phyloP scores from a whole-genome alignment of 768 basidiomycete genomes.

The Mycena haematopus region DNA sequence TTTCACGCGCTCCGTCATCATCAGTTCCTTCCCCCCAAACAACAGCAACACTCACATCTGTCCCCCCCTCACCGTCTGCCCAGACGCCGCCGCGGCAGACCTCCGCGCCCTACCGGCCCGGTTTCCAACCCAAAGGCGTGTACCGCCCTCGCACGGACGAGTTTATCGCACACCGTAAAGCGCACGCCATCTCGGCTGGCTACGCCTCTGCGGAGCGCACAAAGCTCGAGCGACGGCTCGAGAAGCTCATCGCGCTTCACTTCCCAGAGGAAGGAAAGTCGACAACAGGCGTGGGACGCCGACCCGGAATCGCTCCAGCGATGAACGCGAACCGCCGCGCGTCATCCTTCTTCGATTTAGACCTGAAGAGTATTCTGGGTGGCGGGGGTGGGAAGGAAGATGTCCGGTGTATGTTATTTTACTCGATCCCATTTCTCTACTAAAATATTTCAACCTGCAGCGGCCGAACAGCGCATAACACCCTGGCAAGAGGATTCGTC shows the following conservation, averaged over 20 bases:
- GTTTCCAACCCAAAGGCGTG: constrained; percentile 93
- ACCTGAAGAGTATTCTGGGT: constrained; percentile 63
- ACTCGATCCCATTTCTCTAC: background rate
- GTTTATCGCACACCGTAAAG: constrained; percentile 60
- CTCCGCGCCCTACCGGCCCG: constrained; percentile 80
- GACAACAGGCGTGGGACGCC: constrained; percentile 18
- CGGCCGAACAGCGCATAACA: constrained; percentile 89
- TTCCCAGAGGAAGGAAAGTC: constrained; percentile 49
- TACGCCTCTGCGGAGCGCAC: constrained; percentile 72
- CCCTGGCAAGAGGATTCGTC: constrained; percentile 90
- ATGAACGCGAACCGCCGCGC: constrained; percentile 48
- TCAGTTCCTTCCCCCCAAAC: constrained; percentile 28
- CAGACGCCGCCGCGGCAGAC: constrained; percentile 30
- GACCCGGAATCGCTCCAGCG: constrained; percentile 28
- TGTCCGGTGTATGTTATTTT: constrained; percentile 62
- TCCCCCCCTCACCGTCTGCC: constrained; percentile 34
- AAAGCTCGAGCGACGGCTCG: constrained; percentile 84
- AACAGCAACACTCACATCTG: constrained; percentile 32
- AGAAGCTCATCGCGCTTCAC: constrained; percentile 83
- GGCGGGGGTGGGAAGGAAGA: constrained; percentile 60
- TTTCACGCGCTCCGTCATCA: constrained; percentile 25
- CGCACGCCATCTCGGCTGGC: constrained; percentile 34
- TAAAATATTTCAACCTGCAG: constrained; percentile 39
- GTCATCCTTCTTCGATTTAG: constrained; percentile 79
- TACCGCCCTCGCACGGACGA: constrained; percentile 83